Base-by-base conservation (phyloP, 305 asterid genomes). In the Withania somnifera region DNA sequence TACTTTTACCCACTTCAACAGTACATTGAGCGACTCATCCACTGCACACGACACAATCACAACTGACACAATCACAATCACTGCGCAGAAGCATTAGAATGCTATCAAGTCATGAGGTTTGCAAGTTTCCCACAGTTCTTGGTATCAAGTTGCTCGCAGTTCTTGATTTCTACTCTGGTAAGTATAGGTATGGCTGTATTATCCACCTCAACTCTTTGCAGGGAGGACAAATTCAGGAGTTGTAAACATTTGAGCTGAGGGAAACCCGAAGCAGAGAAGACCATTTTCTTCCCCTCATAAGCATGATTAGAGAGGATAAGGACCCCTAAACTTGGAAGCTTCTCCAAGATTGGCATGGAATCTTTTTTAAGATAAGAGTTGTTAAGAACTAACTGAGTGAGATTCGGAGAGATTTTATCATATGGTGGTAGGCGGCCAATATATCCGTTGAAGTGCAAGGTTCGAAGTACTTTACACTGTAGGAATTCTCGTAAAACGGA, bases 261-360 rank as follows among this genome's bases (percentile, higher is more conserved):
- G 75, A 66, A 66, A 66, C 75, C 50, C 34, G 28, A 34, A 34
- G 45, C 75, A 34, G 50, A 66, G 11, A 71, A 82, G 17, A 19
- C 8, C 71, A 82, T 69, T 22, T 26, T 7, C 73, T 71, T 0
- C 19, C 75, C 81, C 2, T 3, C 0, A 71, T 13, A 82, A 24
- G 81, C 81, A 56, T 73, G 5, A 22, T 69, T 9, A 30, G 7
- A 14, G 20, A 82, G 30, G 13, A 2, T 8, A 8, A 82, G 84
- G 17, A 34, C 13, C 22, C 63, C 58, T 45, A 82, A 56, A 20
- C 47, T 11, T 15, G 84, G 84, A 20, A 71, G 71, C 58, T 71
- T 71, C 20, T 28, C 84, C 61, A 82, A 82, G 4, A 19, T 57
- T 82, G 61, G 38, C 81, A 71, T 82, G 15, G 84, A 22, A 60